Base-by-base conservation (phyloP, 73 alveolate species). In the Tetrahymena borealis region DNA sequence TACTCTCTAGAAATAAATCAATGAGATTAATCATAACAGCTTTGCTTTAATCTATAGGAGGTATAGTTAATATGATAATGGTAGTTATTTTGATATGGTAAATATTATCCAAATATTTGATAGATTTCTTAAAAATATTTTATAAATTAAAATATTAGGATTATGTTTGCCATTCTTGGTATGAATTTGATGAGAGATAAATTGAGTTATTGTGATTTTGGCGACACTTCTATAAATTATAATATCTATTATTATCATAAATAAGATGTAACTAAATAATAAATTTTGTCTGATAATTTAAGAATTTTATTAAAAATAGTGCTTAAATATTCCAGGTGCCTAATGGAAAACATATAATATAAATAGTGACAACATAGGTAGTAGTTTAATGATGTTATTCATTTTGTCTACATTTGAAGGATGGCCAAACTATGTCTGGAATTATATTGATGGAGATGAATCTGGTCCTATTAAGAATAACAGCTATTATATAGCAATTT, bases 381-480 rank as follows among this genome's bases (percentile, higher is more conserved):
- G 90, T 32, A 97, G 98, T 16, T 92, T 98, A 95, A 78, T 97
- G 1, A 95, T 99, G 39, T 95, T 98, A 18, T 98, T 98, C 93
- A 96, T 97, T 31, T 85, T 98, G 91, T 78, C 96, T 39, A 97
- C 98, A 35, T 94, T 94, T 32, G 99, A 98, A 95, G 99, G 99
- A 33, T 98, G 99, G 99, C 99, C 99, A 6, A 97, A 96, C 35
- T 94, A 96, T 39, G 97, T 98, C 99, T 93, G 41, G 78, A 90
- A 91, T 40, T 85, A 91, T 78, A 79, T 90, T 18, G 99, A 96
- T 79, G 97, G 96, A 1, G 91, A 79, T 39, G 97, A 91, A 43
- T 32, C 39, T 43, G 96, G 95, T 11, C 97, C 97, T 90, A 91
- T 92, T 18, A 15, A 31, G 38, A 78, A 95, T 78, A 33, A 36